Evolutionary conservation across 441 rosid genomes (phyloP).

Genomic region (Corymbia calophylla): DNA sequence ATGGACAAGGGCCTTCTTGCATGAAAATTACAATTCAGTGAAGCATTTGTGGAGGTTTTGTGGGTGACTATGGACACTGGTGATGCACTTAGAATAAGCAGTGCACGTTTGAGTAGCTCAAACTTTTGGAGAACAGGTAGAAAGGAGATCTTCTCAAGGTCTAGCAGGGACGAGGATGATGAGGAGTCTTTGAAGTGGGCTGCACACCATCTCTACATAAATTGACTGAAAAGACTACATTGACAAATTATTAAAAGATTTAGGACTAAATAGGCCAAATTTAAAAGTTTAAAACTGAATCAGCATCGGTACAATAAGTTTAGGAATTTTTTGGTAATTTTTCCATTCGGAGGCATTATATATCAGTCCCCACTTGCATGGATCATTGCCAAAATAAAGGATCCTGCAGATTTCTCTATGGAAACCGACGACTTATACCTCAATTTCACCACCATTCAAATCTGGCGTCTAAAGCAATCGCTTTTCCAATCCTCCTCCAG

Average conservation of each 20-base stretch:
- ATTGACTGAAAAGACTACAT: too few species aligned
- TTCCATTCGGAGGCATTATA: too few species aligned
- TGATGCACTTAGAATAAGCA: slow-evolving; percentile 9
- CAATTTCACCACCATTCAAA: too few species aligned
- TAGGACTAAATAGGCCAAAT: too few species aligned
- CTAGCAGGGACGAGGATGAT: slow-evolving; percentile 31
- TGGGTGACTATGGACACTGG: slow-evolving; percentile 8
- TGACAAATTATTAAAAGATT: too few species aligned
- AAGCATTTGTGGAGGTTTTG: neutral
- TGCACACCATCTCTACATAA: slow-evolving; percentile 1
- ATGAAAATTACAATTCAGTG: neutral
- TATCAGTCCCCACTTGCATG: too few species aligned
- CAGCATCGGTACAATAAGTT: too few species aligned
- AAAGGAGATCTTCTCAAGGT: slow-evolving; percentile 35
- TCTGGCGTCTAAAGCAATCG: neutral
- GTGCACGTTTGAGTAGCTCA: slow-evolving; percentile 40
- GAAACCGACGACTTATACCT: too few species aligned
- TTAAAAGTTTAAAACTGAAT: too few species aligned
- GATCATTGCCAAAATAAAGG: too few species aligned
- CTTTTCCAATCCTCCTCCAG: neutral
- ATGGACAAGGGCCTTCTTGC: neutral
- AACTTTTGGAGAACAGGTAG: slow-evolving; percentile 27
- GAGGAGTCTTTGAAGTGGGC: slow-evolving; percentile 70
- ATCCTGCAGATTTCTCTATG: too few species aligned
- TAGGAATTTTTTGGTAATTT: too few species aligned